These are phyloP conservation scores for Candida koratica DNA, from an alignment of 805 yeast genomes.

Conservation along the genomic window DNA sequence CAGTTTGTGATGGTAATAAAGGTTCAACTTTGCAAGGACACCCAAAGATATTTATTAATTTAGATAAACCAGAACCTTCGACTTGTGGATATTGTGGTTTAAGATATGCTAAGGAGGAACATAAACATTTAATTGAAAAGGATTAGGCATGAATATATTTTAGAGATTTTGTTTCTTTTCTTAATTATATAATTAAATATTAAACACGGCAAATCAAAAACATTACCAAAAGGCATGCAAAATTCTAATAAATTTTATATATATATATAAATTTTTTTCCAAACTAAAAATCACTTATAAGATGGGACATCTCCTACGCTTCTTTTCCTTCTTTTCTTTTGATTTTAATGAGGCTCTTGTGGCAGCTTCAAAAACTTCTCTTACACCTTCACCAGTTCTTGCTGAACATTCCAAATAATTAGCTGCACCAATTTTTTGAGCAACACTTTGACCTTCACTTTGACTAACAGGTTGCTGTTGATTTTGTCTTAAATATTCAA, in stretches of 20 bases:
- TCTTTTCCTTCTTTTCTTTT: constrained; percentile 55
- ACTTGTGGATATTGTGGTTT: constrained; percentile 82
- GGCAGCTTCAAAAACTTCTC: constrained; percentile 89
- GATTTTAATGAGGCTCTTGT: constrained; percentile 83
- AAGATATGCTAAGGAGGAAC: constrained; percentile 56
- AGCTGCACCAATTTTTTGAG: constrained; percentile 83
- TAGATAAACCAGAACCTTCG: constrained; percentile 69
- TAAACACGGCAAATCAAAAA: constrained; percentile 7
- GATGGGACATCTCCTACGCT: constrained; percentile 63
- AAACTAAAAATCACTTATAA: constrained; percentile 38
- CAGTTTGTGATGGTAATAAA: constrained; percentile 80
- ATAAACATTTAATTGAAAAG: constrained; percentile 36
- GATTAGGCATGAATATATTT: constrained; percentile 7
- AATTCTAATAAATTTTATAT: constrained; percentile 6
- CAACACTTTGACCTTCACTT: constrained; percentile 81
- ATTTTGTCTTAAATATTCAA: constrained; percentile 68
- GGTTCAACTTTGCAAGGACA: constrained; percentile 71
- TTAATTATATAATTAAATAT: constrained; percentile 6
- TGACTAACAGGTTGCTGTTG: constrained; percentile 78
- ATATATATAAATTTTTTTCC: constrained; percentile 7
- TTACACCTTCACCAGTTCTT: constrained; percentile 84
- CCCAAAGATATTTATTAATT: constrained; percentile 76
- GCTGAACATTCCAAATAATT: constrained; percentile 92
- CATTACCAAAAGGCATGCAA: constrained; percentile 3
- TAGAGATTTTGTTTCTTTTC: neutral